These are phyloP conservation scores for Guadua angustifolia DNA, from an alignment of 176 grass and related monocot genomes.

Conservation along the genomic window DNA sequence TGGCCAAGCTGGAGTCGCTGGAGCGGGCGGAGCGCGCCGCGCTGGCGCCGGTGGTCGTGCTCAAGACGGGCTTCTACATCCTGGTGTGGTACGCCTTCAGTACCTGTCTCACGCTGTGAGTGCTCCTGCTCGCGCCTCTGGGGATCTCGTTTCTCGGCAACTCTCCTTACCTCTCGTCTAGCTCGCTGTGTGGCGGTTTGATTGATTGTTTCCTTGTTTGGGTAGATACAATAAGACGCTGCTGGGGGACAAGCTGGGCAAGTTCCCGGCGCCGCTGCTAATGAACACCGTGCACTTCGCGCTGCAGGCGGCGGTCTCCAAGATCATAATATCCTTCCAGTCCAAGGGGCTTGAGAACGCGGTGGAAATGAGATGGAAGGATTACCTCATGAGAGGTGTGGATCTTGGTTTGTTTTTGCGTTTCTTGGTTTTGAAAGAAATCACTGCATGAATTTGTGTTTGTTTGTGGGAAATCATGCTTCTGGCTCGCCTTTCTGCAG, in stretches of 20 bases:
- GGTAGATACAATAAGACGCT: conserved; percentile 97
- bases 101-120: conserved; percentile 99
- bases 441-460: background rate
- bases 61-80: conserved; percentile 83
- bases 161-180: background rate
- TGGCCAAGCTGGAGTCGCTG: conserved; percentile 83
- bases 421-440: background rate
- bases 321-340: conserved; percentile 76
- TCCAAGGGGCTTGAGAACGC: conserved; percentile 50
- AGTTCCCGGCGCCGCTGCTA: conserved; percentile 95
- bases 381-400: conserved; percentile 93
- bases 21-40: conserved; percentile 65
- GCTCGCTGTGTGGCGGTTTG: conserved; percentile 18
- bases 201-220: background rate
- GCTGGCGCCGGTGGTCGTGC: conserved; percentile 58
- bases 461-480: background rate
- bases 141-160: conserved; percentile 27
- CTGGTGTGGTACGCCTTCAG: conserved; percentile 97
- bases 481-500: conserved; percentile 58
- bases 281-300: conserved; percentile 99
- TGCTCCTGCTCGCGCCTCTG: background rate
- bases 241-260: conserved; percentile 95
- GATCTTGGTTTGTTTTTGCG: background rate
- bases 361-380: conserved; percentile 90
- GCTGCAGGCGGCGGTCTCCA: conserved; percentile 90